A percentile compares a stretch with the other conserved stretches of the same genome.
Conservation (phyloP, 2,329 filamentous ascomycete genomes). For the Cyphellophora europaea region DNA sequence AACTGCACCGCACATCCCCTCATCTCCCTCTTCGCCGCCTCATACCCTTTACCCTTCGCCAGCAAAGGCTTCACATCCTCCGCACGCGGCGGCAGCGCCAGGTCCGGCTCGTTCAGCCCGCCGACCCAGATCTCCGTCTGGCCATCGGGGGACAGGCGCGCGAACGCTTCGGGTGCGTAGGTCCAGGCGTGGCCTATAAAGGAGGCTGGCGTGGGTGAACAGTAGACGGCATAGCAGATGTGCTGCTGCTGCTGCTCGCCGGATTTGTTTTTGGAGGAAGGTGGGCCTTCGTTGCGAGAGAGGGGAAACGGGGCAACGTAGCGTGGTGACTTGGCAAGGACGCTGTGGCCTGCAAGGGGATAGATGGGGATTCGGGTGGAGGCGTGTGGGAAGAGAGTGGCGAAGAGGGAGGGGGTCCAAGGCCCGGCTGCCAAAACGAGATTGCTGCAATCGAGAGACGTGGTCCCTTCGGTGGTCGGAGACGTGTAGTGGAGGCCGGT, state of each 20-base stretch:
- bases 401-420: conserved; percentile 62
- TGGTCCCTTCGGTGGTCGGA: conserved; percentile 25
- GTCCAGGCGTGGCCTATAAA: conserved; percentile 27
- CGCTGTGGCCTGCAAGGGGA: conserved; percentile 61
- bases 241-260: conserved; percentile 27
- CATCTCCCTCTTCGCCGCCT: no score
- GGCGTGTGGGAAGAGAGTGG: conserved; percentile 52
- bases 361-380: conserved; percentile 45
- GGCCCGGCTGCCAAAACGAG: conserved; percentile 60
- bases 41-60: no score
- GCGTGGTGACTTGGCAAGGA: conserved; percentile 55
- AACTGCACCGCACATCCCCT: no score
- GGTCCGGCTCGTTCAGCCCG: conserved; percentile 54
- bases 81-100: conserved; percentile 51
- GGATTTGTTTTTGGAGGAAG: no score
- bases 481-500: conserved; percentile 29
- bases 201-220: conserved; percentile 33
- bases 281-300: neutral
- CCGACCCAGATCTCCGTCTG: conserved; percentile 57
- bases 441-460: conserved; percentile 52
- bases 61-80: conserved; percentile 23
- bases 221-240: conserved; percentile 61
- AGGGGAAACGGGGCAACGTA: conserved; percentile 20
- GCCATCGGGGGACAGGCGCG: conserved; percentile 45
- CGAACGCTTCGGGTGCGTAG: conserved; percentile 65